phyloP scores from a whole-genome alignment of 106 monocot species.

The Acanthochlamys bracteata region DNA sequence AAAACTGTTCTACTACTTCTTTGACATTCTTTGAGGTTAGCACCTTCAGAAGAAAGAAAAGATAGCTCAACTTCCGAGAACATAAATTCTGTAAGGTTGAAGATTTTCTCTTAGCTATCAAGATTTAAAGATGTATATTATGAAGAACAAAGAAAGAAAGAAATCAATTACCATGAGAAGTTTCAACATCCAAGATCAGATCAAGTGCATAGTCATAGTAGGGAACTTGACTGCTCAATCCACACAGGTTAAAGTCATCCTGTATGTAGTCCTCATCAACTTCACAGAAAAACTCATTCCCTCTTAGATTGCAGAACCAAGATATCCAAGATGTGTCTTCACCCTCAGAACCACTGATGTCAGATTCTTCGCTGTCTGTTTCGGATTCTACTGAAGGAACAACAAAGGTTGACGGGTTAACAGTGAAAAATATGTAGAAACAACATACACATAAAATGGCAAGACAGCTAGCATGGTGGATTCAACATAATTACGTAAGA shows the following conservation, averaged over 20 bases:
- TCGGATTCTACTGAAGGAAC: conserved; percentile 14
- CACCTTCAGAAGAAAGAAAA: too few species aligned
- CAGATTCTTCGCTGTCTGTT: conserved; percentile 23
- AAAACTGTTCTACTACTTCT: too few species aligned
- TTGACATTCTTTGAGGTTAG: too few species aligned
- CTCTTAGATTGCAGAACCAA: conserved; percentile 28
- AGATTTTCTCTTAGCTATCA: neutral
- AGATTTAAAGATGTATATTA: neutral
- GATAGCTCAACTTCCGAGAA: too few species aligned
- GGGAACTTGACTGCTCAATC: conserved; percentile 20
- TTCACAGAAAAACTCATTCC: conserved; percentile 31
- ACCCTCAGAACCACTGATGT: conserved; percentile 23
- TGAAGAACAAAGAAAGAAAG: neutral
- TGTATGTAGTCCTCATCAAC: conserved; percentile 35
- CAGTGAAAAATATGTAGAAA: too few species aligned
- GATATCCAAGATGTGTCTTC: conserved; percentile 31
- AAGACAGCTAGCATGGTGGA: too few species aligned
- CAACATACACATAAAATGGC: too few species aligned
- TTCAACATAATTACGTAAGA: too few species aligned
- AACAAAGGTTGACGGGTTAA: neutral
- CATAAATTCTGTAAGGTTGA: too few species aligned
- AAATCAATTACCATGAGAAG: conserved; percentile 20
- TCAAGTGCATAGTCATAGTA: conserved; percentile 32
- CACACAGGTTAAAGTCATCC: conserved; percentile 31
- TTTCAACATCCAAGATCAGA: conserved; percentile 33